A percentile compares a stretch with the other conserved stretches of the same genome.
These are phyloP conservation scores for Sphaerulina vaccinii DNA, from an alignment of 2,329 filamentous ascomycete genomes.

Conservation along the genomic window DNA sequence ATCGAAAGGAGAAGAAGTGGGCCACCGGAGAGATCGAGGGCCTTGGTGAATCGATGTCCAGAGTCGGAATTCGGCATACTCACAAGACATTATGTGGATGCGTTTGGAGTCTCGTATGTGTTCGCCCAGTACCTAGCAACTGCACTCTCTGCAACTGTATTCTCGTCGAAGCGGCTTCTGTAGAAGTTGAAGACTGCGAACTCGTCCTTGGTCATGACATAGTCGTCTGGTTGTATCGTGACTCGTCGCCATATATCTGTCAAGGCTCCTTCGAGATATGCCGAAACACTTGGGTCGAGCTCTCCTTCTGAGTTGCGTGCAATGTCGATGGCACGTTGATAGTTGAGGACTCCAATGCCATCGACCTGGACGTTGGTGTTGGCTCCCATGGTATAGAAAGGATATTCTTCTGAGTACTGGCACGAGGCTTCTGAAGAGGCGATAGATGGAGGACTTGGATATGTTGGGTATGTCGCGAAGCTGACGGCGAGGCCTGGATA, in stretches of 20 bases:
- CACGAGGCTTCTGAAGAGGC: slow-evolving; percentile 21
- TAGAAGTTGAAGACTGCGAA: slow-evolving; percentile 88
- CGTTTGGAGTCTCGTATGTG: slow-evolving; percentile 20
- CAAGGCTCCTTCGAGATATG: slow-evolving; percentile 65
- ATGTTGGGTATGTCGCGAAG: slow-evolving; percentile 31
- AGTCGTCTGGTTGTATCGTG: slow-evolving; percentile 62
- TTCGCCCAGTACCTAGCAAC: slow-evolving; percentile 59
- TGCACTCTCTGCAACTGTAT: slow-evolving; percentile 50
- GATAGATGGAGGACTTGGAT: slow-evolving; percentile 32
- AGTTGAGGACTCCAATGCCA: slow-evolving; percentile 46
- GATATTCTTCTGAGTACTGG: slow-evolving; percentile 17
- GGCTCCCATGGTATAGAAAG: slow-evolving; percentile 42
- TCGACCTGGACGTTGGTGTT: slow-evolving; percentile 40
- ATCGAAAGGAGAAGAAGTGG: slow-evolving; percentile 2
- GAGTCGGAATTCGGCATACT: slow-evolving; percentile 12
- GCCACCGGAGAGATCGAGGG: neutral
- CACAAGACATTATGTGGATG: slow-evolving; percentile 11
- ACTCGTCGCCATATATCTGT: slow-evolving; percentile 67
- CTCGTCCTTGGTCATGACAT: slow-evolving; percentile 73
- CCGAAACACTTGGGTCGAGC: slow-evolving; percentile 61
- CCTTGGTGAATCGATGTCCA: slow-evolving; percentile 4
- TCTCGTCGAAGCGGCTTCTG: slow-evolving; percentile 62
- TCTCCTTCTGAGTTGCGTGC: slow-evolving; percentile 72
- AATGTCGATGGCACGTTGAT: slow-evolving; percentile 70
- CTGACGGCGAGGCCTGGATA: slow-evolving; percentile 19